phyloP scores from a whole-genome alignment of 441 rosid genomes.

The Theobroma grandiflorum region DNA sequence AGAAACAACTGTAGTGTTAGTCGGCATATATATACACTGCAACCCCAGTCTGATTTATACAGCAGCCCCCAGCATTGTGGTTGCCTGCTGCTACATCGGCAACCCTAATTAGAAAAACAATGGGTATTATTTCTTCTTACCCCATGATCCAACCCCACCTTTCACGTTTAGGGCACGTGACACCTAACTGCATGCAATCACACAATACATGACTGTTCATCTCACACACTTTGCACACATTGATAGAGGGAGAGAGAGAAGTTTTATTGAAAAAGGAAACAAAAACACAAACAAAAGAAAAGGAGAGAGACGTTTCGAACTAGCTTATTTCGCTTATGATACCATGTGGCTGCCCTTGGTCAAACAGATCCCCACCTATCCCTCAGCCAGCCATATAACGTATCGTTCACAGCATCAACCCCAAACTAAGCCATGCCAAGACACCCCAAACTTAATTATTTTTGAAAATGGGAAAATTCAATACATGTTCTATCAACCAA shows the following conservation, averaged over 20 bases:
- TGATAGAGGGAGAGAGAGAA: background rate
- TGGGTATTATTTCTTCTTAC: background rate
- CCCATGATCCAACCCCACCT: slow-evolving; percentile 46
- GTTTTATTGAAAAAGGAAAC: background rate
- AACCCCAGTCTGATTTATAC: background rate
- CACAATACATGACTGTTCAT: slow-evolving; percentile 17
- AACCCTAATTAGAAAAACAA: background rate
- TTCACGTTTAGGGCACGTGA: slow-evolving; percentile 56
- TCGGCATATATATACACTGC: background rate
- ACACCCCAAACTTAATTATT: too few species aligned
- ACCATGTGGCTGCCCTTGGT: slow-evolving; percentile 27
- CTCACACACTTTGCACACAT: background rate
- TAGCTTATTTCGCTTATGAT: background rate
- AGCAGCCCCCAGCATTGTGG: background rate
- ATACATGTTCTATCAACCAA: too few species aligned
- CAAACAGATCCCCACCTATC: slow-evolving; percentile 11
- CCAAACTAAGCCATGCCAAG: too few species aligned
- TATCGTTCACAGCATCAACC: too few species aligned
- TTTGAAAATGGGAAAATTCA: too few species aligned
- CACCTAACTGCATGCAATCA: slow-evolving; percentile 31
- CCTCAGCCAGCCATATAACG: background rate
- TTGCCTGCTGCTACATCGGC: background rate
- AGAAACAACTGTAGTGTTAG: background rate
- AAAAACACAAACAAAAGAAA: background rate
- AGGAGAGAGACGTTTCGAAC: slow-evolving; percentile 21